These are phyloP conservation scores for Salix suchowensis DNA, from an alignment of 345 rosid species.

Conservation along the genomic window DNA sequence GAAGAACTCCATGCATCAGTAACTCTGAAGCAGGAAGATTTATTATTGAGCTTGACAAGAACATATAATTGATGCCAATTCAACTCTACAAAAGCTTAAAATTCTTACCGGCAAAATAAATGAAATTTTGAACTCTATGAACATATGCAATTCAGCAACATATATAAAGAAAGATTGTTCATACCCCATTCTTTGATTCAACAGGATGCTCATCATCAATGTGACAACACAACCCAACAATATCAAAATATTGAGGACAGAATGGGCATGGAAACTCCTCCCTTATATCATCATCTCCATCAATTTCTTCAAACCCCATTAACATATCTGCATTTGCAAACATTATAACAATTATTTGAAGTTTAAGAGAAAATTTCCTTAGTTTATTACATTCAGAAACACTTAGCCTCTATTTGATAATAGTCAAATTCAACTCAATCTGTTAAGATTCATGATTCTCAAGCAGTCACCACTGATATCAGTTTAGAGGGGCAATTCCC, in stretches of 20 bases:
- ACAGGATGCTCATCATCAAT: constrained; percentile 82
- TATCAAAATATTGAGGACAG: constrained; percentile 83
- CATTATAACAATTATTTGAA: constrained; percentile 4
- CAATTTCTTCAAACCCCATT: constrained; percentile 79
- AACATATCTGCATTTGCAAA: constrained; percentile 58
- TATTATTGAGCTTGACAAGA: neutral
- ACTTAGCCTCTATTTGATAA: neutral
- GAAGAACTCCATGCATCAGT: neutral
- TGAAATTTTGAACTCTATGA: neutral
- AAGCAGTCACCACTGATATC: neutral
- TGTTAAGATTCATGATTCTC: neutral
- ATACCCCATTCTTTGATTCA: constrained; percentile 92
- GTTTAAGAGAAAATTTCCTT: neutral
- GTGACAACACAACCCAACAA: constrained; percentile 85
- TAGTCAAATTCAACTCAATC: neutral
- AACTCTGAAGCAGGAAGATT: neutral
- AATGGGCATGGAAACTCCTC: constrained; percentile 97
- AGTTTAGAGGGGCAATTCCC: neutral
- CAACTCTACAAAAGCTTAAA: neutral
- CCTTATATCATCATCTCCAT: constrained; percentile 81
- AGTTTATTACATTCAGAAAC: neutral
- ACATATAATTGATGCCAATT: neutral
- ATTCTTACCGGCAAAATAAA: neutral
- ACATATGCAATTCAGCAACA: neutral
- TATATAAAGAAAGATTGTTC: neutral